phyloP scores from a whole-genome alignment of 495 filamentous ascomycete species.

The Oidiodendron maius region DNA sequence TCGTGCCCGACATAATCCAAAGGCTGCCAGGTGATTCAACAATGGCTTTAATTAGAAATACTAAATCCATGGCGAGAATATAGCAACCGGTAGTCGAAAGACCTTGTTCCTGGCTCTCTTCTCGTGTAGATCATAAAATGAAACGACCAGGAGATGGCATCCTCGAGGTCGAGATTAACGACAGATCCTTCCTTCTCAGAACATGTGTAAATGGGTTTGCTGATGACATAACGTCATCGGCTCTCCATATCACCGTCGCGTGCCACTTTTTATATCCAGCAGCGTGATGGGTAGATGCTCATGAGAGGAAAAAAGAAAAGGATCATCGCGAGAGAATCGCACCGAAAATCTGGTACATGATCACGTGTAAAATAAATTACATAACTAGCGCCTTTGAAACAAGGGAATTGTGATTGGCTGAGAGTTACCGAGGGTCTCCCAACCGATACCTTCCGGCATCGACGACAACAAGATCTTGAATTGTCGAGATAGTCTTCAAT shows the following conservation, averaged over 20 bases:
- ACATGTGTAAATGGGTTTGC: conserved; percentile 39
- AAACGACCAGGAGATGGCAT: conserved; percentile 48
- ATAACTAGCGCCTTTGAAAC: conserved; percentile 3
- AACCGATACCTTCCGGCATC: conserved; percentile 13
- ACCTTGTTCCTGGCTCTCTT: too few species aligned
- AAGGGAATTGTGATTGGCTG: conserved; percentile 6
- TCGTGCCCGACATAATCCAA: too few species aligned
- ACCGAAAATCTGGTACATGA: conserved; percentile 6
- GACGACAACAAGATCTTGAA: conserved; percentile 15
- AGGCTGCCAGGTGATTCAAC: too few species aligned
- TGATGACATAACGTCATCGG: conserved; percentile 32
- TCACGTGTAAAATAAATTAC: conserved; percentile 1
- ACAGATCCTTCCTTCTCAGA: conserved; percentile 45
- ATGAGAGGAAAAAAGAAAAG: conserved; percentile 36
- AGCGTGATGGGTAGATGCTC: conserved; percentile 41
- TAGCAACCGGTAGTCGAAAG: too few species aligned
- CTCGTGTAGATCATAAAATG: conserved; percentile 56
- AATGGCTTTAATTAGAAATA: too few species aligned
- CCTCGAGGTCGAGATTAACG: conserved; percentile 52
- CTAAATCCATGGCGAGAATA: too few species aligned
- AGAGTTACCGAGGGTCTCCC: conserved; percentile 15
- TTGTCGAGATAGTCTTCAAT: conserved; percentile 6
- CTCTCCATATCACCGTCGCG: conserved; percentile 31
- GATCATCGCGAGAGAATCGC: too few species aligned
- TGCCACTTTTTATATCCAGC: conserved; percentile 27